phyloP scores from a whole-genome alignment of 305 asterid genomes.

The Euphrasia arctica region DNA sequence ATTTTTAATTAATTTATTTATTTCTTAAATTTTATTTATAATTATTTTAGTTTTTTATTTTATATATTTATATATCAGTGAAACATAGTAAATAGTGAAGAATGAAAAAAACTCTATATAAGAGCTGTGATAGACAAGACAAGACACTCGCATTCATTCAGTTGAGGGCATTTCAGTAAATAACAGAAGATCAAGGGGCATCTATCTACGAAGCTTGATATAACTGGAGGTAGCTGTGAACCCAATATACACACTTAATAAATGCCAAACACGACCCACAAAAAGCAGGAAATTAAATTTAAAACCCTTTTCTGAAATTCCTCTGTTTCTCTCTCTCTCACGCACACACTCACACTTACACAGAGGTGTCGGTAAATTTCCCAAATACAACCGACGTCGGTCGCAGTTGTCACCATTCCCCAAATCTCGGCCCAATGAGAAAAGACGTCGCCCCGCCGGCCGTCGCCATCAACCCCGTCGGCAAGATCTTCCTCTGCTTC shows the following conservation, averaged over 20 bases:
- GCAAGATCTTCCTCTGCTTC: constrained; percentile 2
- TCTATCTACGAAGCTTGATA: not conserved
- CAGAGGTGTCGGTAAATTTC: not conserved
- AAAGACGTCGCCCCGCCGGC: not conserved
- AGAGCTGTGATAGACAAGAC: not conserved
- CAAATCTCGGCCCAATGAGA: not conserved
- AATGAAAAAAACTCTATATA: no score
- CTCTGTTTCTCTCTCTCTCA: not conserved
- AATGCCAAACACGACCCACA: not conserved
- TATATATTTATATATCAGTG: no score
- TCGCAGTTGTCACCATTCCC: not conserved
- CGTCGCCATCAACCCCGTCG: constrained; percentile 2
- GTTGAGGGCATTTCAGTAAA: not conserved
- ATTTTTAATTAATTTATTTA: no score
- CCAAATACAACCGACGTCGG: not conserved
- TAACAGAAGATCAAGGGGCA: not conserved
- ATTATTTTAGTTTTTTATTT: no score
- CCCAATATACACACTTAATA: no score
- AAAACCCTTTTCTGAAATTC: not conserved
- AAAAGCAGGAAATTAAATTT: not conserved
- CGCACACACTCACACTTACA: not conserved
- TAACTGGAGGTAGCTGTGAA: not conserved
- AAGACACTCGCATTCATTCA: not conserved
- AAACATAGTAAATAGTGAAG: no score
- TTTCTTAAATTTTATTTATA: no score